A percentile compares a stretch with the other conserved stretches of the same genome.
Evolutionary conservation across 768 basidiomycete genomes (phyloP).

Genomic region (Tricholoma sp.): DNA sequence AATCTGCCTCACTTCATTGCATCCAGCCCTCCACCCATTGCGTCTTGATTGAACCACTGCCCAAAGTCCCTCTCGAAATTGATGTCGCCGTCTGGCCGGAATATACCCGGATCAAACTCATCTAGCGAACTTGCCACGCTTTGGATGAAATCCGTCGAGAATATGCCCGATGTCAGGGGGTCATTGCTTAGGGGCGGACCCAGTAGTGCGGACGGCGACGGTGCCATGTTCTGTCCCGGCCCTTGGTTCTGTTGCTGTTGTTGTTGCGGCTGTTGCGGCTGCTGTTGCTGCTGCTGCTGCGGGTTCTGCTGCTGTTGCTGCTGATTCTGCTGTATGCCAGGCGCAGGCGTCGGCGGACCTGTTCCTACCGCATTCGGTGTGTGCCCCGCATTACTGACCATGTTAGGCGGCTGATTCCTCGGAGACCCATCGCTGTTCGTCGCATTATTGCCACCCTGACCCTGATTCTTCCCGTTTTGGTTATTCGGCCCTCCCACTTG

Average conservation of each 20-base stretch:
- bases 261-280: slow-evolving; percentile 7
- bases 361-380: slow-evolving; percentile 23
- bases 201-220: slow-evolving; percentile 23
- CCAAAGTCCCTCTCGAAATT: slow-evolving; percentile 74
- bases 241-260: slow-evolving; percentile 8
- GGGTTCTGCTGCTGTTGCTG: slow-evolving; percentile 8
- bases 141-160: slow-evolving; percentile 41
- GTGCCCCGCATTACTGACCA: slow-evolving; percentile 7
- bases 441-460: slow-evolving; percentile 20
- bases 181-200: slow-evolving; percentile 13
- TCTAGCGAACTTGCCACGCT: slow-evolving; percentile 36
- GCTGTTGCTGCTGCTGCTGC: slow-evolving; percentile 12
- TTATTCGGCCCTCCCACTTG: slow-evolving; percentile 3
- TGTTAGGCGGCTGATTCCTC: slow-evolving; percentile 24
- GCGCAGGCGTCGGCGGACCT: slow-evolving; percentile 25
- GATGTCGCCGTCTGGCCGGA: slow-evolving; percentile 43
- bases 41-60: slow-evolving; percentile 68
- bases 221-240: slow-evolving; percentile 17
- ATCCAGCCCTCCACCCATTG: slow-evolving; percentile 4
- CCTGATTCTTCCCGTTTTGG: slow-evolving; percentile 23
- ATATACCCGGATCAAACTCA: slow-evolving; percentile 35
- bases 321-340: slow-evolving; percentile 13
- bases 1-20: slow-evolving; percentile 9
- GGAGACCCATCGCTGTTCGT: slow-evolving; percentile 35
- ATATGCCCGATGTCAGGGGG: slow-evolving; percentile 14